phyloP scores from a whole-genome alignment of 306 rosid species.

The Prinsepia uniflora region DNA sequence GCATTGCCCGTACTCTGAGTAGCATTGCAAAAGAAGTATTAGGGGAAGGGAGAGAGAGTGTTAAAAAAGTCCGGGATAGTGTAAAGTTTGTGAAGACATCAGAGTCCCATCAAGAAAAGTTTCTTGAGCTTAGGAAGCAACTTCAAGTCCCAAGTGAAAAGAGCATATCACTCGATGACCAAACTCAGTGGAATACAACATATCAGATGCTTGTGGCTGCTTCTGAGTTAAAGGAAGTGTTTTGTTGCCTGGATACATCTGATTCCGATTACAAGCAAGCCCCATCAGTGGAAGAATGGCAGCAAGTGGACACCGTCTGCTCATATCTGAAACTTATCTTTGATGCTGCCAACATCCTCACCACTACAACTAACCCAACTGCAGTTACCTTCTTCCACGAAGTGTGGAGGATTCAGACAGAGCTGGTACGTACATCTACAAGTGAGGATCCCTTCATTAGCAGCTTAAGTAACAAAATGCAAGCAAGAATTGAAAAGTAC shows the following conservation, averaged over 20 bases:
- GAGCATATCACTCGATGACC: conserved; percentile 72
- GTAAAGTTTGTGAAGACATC: conserved; percentile 90
- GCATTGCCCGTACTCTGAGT: conserved; percentile 75
- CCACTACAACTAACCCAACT: conserved; percentile 55
- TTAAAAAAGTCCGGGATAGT: conserved; percentile 66
- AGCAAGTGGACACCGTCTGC: conserved; percentile 68
- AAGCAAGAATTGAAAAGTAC: conserved; percentile 62
- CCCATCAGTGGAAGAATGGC: conserved; percentile 83
- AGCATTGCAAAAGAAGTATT: conserved; percentile 64
- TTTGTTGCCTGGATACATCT: conserved; percentile 72
- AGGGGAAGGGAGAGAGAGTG: conserved; percentile 37
- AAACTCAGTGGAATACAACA: conserved; percentile 78
- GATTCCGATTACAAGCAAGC: conserved; percentile 82
- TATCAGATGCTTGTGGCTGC: conserved; percentile 86
- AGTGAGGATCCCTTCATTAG: conserved; percentile 62
- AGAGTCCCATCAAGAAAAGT: conserved; percentile 77
- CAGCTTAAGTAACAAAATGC: conserved; percentile 52
- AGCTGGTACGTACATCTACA: conserved; percentile 46
- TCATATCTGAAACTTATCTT: conserved; percentile 63
- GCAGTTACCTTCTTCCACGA: conserved; percentile 75
- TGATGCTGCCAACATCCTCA: conserved; percentile 71
- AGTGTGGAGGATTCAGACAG: conserved; percentile 88
- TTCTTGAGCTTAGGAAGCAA: conserved; percentile 69
- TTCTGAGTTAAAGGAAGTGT: conserved; percentile 76
- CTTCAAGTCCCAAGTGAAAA: conserved; percentile 88